phyloP scores from a whole-genome alignment of 192 early-diverging fungal species.

The Chytriomyces sp. region DNA sequence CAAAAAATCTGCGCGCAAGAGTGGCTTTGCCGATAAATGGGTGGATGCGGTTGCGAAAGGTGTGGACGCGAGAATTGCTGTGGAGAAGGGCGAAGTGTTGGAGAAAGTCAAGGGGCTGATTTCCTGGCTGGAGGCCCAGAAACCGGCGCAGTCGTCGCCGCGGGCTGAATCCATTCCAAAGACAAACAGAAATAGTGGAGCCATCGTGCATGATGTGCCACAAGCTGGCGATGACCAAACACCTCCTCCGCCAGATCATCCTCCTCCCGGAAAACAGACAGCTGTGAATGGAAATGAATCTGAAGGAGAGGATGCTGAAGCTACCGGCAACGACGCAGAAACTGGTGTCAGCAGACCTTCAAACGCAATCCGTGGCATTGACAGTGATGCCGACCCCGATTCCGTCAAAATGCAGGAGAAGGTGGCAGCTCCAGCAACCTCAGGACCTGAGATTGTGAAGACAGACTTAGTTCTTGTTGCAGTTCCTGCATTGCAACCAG shows the following conservation, averaged over 20 bases:
- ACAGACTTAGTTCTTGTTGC: constrained; percentile 36
- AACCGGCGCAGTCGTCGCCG: neutral
- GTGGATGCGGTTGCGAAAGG: constrained; percentile 23
- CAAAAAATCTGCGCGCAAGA: constrained; percentile 15
- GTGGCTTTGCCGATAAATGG: constrained; percentile 29
- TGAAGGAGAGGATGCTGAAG: neutral
- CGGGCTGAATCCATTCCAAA: neutral
- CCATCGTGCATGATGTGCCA: neutral
- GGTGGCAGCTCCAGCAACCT: neutral
- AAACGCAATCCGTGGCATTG: neutral
- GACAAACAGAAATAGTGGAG: neutral
- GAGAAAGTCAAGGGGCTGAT: constrained; percentile 32
- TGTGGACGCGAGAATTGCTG: constrained; percentile 18
- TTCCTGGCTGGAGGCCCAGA: constrained; percentile 23
- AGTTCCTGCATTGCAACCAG: constrained; percentile 29
- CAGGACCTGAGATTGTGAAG: constrained; percentile 20
- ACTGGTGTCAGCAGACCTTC: neutral
- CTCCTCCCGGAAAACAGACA: neutral
- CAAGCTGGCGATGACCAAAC: neutral
- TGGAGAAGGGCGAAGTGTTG: constrained; percentile 18
- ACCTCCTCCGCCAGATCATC: neutral
- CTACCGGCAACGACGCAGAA: neutral
- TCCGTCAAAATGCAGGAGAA: neutral
- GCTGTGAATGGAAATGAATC: neutral
- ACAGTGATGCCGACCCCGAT: neutral